These are phyloP conservation scores for Sphenostylis stenocarpa DNA, from an alignment of 306 rosid species.

Conservation along the genomic window DNA sequence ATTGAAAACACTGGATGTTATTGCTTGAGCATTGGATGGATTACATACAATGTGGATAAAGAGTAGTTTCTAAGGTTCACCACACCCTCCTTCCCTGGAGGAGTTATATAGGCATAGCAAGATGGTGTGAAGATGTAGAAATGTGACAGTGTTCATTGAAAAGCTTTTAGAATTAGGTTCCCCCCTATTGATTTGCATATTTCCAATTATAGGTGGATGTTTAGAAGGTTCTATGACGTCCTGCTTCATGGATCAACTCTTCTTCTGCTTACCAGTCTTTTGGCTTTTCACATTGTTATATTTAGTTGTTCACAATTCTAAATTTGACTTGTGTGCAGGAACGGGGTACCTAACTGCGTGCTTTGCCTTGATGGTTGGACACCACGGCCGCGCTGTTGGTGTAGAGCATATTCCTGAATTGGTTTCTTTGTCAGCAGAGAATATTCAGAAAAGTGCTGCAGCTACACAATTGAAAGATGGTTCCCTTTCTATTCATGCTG, in stretches of 20 bases:
- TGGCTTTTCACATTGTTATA: background rate
- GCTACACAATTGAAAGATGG: slow-evolving; percentile 71
- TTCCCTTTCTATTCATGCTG: slow-evolving; percentile 75
- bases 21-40: background rate
- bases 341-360: slow-evolving; percentile 96
- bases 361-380: slow-evolving; percentile 93
- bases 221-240: slow-evolving; percentile 10
- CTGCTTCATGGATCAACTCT: background rate
- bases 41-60: background rate
- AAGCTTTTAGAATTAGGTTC: background rate
- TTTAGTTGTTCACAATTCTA: background rate
- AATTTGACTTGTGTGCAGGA: slow-evolving; percentile 51
- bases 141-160: background rate
- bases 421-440: slow-evolving; percentile 65
- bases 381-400: slow-evolving; percentile 80
- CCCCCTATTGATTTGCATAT: background rate
- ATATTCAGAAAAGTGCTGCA: slow-evolving; percentile 86
- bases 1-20: background rate
- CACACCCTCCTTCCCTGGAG: background rate
- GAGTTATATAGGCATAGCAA: slow-evolving; percentile 1
- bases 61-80: background rate
- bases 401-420: slow-evolving; percentile 98
- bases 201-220: background rate
- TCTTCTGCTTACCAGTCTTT: background rate
- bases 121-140: slow-evolving; percentile 12